These are phyloP conservation scores for Trypanosoma congolense DNA, from an alignment of 208 protist genomes.

Conservation along the genomic window DNA sequence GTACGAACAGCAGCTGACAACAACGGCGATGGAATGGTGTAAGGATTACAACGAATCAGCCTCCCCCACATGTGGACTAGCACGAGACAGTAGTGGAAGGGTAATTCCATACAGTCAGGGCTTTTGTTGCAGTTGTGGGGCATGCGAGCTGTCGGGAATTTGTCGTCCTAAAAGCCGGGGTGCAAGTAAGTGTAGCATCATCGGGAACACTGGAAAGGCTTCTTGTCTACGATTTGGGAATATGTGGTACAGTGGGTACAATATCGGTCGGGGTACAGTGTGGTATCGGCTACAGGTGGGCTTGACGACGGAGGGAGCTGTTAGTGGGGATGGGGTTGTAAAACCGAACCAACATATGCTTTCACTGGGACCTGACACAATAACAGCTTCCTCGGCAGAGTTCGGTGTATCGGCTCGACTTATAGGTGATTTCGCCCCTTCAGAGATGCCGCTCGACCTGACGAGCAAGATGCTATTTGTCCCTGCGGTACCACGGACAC, in stretches of 20 bases:
- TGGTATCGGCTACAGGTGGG: constrained; percentile 65
- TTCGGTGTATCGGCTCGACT: constrained; percentile 50
- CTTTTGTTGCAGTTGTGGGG: constrained; percentile 80
- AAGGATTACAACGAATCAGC: constrained; percentile 36
- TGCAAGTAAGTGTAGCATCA: constrained; percentile 49
- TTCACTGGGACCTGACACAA: constrained; percentile 39
- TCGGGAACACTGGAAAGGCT: constrained; percentile 43
- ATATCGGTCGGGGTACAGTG: constrained; percentile 41
- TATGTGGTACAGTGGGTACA: constrained; percentile 82
- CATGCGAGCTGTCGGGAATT: constrained; percentile 57
- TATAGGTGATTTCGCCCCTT: constrained; percentile 67
- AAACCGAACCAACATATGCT: constrained; percentile 20
- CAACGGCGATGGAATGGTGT: constrained; percentile 49
- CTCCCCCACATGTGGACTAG: constrained; percentile 70
- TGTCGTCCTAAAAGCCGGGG: constrained; percentile 55
- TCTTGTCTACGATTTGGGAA: constrained; percentile 79
- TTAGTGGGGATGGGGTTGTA: neutral
- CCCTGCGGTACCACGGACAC: constrained; percentile 28
- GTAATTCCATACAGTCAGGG: constrained; percentile 76
- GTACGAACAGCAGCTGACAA: constrained; percentile 57
- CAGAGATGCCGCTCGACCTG: constrained; percentile 50
- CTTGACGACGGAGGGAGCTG: constrained; percentile 24
- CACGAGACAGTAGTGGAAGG: constrained; percentile 26
- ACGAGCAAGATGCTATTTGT: constrained; percentile 71
- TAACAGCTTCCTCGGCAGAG: constrained; percentile 24